phyloP scores from a whole-genome alignment of 129 eudicot species.

The Apium graveolens region DNA sequence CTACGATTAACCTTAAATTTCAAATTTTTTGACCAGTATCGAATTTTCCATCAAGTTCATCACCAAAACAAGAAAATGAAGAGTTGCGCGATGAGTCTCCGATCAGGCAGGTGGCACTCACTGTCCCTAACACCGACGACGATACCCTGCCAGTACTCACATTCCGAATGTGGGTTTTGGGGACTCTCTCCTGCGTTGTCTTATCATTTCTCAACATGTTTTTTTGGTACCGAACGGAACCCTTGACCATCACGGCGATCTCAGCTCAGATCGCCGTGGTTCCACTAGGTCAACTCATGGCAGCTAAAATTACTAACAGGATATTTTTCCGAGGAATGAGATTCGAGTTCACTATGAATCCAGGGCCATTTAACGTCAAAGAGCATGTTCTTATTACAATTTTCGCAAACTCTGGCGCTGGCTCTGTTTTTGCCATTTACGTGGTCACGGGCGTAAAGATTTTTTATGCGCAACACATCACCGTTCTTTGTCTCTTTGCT shows the following conservation, averaged over 20 bases:
- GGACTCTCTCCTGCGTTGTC: conserved; percentile 65
- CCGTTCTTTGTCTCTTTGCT: conserved; percentile 72
- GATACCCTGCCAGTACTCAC: conserved; percentile 74
- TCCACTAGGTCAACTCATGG: conserved; percentile 91
- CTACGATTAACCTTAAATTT: not conserved
- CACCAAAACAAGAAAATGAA: conserved; percentile 8
- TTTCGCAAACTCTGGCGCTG: conserved; percentile 92
- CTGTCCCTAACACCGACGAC: conserved; percentile 79
- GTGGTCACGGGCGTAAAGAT: conserved; percentile 78
- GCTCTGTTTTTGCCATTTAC: conserved; percentile 81
- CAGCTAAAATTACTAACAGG: conserved; percentile 58
- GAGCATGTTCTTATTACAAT: conserved; percentile 88
- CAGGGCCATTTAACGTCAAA: conserved; percentile 91
- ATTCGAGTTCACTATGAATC: conserved; percentile 75
- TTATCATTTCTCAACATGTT: conserved; percentile 84
- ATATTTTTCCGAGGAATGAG: conserved; percentile 46
- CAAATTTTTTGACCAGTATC: not conserved
- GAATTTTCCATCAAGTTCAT: not conserved
- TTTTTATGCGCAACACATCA: conserved; percentile 60
- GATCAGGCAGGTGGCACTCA: conserved; percentile 79
- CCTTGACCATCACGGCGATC: conserved; percentile 83
- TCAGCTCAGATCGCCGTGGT: conserved; percentile 96
- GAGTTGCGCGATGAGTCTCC: conserved; percentile 28
- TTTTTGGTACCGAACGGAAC: conserved; percentile 95
- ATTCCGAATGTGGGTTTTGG: conserved; percentile 90